Evolutionary conservation across 2,329 filamentous ascomycete genomes (phyloP).

Genomic region (Colletotrichum sp.): DNA sequence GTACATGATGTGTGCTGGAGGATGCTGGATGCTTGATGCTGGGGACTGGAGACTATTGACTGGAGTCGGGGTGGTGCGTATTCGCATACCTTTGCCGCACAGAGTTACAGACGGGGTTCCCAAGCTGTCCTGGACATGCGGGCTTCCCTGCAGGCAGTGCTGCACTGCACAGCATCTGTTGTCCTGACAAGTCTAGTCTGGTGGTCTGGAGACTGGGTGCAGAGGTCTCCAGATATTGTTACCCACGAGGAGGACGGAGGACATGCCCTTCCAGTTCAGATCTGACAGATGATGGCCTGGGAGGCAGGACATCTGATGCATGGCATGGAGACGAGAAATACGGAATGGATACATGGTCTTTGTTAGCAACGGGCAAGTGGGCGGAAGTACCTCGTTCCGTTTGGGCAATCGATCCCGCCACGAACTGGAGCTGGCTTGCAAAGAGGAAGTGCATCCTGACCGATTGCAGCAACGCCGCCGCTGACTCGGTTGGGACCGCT

Average conservation of each 20-base stretch:
- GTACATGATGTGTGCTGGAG: background rate
- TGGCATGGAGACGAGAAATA: background rate
- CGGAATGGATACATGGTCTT: background rate
- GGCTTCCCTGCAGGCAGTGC: conserved; percentile 6
- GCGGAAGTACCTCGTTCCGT: background rate
- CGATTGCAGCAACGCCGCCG: conserved; percentile 14
- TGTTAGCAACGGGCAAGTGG: background rate
- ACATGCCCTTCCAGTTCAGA: conserved; percentile 13
- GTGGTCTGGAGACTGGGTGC: background rate
- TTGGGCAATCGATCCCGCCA: background rate
- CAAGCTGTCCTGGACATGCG: background rate
- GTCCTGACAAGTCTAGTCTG: background rate
- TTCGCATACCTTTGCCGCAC: background rate
- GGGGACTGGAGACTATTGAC: background rate
- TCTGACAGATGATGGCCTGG: background rate
- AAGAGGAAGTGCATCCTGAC: background rate
- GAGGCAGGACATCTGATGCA: background rate
- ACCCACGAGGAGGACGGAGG: conserved; percentile 11
- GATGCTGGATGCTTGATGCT: background rate
- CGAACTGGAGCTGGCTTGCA: background rate
- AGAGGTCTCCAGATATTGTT: conserved; percentile 3
- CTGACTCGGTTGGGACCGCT: conserved; percentile 4
- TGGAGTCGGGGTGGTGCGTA: background rate
- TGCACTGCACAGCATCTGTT: conserved; percentile 12
- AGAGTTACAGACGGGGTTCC: background rate